phyloP scores from a whole-genome alignment of 768 basidiomycete genomes.

The Coprinopsis cinerea region DNA sequence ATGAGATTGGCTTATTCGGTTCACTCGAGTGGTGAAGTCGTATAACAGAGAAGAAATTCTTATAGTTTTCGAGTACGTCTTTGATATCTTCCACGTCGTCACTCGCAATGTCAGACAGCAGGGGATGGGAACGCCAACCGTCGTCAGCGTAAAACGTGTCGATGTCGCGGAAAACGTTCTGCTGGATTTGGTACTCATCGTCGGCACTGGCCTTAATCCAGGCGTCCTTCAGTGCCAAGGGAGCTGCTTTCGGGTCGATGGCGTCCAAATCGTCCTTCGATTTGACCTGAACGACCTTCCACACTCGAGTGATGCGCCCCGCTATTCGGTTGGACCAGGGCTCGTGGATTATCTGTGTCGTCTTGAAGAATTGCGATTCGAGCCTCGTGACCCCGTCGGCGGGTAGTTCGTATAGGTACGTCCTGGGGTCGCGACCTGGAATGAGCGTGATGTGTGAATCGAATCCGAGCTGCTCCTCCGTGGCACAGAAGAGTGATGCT shows the following conservation, averaged over 20 bases:
- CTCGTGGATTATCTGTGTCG: neutral
- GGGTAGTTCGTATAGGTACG: neutral
- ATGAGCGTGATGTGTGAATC: slow-evolving; percentile 4
- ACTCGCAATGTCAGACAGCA: neutral
- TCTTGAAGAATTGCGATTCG: neutral
- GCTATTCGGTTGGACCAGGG: slow-evolving; percentile 1
- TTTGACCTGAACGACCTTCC: neutral
- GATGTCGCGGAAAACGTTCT: neutral
- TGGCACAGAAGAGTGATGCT: slow-evolving; percentile 16
- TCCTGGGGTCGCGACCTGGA: too few species aligned
- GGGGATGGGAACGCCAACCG: neutral
- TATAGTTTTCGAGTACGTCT: neutral
- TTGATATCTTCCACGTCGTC: neutral
- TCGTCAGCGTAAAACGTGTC: neutral
- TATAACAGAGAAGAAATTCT: neutral
- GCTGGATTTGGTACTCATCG: slow-evolving; percentile 13
- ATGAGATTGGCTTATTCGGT: neutral
- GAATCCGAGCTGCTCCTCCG: slow-evolving; percentile 15
- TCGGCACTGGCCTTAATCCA: slow-evolving; percentile 13
- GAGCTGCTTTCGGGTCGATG: neutral
- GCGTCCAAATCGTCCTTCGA: neutral
- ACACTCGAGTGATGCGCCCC: slow-evolving; percentile 8
- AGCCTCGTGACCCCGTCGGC: neutral
- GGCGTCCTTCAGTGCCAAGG: slow-evolving; percentile 15
- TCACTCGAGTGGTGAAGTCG: neutral